Evolutionary conservation across 2,329 filamentous ascomycete species (phyloP), one percentile per base, ranked within the genome.

Genomic region (Fusarium longipes): DNA sequence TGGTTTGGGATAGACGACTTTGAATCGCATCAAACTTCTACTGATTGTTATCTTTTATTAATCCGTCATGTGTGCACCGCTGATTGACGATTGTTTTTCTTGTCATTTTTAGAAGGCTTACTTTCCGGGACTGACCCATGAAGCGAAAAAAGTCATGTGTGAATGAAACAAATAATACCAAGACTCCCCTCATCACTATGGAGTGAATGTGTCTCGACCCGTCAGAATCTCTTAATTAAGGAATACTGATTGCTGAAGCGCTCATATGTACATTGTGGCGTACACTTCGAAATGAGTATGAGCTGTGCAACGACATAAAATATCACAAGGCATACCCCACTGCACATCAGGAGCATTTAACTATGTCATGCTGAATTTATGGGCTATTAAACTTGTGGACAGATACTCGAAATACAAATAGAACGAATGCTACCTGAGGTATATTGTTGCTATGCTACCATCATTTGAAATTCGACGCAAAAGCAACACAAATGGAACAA

Each of bases 1-100:
- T 71, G 49, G 63, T 52, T 68, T 71, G 66, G 67, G 55, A 71
- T 71, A 71, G 69, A 71, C 48, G 65, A 59, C 54, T 66, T 72
- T 61, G 56, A 67, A 72, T 70, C 53, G 45, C 29, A 56, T 64
- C 42, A 54, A 61, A 58, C 45, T 68, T 65, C 48, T 57, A 57
- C 55, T 27, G n/a, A 36, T 20, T 22, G n/a, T 29, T 27, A n/a
- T 30, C 11, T 18, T 14, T 22, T 36, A 30, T 7, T 27, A 27
- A 17, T n/a, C 17, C 15, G 45, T 56, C 40, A 36, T 18, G 15
- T 25, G 20, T 20, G 17, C 11, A 18, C 22, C 20, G 22, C 8
- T 25, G 6, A 17, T 6, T 18, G 17, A 25, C 8, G 12, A 36
- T 18, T 9, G 11, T 8, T 25, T 12, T 18, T 36, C 25, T 8